phyloP scores from a whole-genome alignment of 805 yeast species.

The Blastobotrys parvus region DNA sequence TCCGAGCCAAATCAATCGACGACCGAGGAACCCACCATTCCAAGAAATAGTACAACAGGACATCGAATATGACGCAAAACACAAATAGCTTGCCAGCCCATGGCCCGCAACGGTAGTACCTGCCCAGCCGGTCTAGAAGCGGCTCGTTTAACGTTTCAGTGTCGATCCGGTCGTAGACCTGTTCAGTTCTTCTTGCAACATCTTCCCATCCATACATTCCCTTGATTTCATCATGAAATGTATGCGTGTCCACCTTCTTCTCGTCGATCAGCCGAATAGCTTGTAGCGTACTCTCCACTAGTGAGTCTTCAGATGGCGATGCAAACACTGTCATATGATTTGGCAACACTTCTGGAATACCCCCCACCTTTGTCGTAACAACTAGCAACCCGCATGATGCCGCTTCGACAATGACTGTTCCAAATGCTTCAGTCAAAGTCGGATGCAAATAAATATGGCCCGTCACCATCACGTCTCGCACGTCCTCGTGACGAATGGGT shows the following conservation, averaged over 20 bases:
- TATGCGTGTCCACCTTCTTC: conserved; percentile 56
- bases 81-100: conserved; percentile 85
- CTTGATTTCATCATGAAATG: conserved; percentile 69
- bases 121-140: conserved; percentile 49
- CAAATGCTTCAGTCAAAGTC: conserved; percentile 93
- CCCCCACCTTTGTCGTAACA: conserved; percentile 94
- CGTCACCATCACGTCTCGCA: conserved; percentile 81
- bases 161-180: conserved; percentile 56
- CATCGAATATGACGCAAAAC: conserved; percentile 73
- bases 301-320: conserved; percentile 74
- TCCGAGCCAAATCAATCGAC: conserved; percentile 62
- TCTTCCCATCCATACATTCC: conserved; percentile 88
- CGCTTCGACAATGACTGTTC: conserved; percentile 94
- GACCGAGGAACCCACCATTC: conserved; percentile 64
- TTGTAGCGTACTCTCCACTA: conserved; percentile 60
- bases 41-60: conserved; percentile 50
- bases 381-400: conserved; percentile 92
- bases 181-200: conserved; percentile 78
- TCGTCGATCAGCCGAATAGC: conserved; percentile 58
- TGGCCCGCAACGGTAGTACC: conserved; percentile 53
- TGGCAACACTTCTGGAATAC: conserved; percentile 94
- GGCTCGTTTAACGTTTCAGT: conserved; percentile 38
- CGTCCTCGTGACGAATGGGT: conserved; percentile 84
- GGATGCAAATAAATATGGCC: conserved; percentile 95
- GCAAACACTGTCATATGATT: conserved; percentile 89